These are phyloP conservation scores for Leptographium radiaticola DNA, from an alignment of 2,329 filamentous ascomycete genomes.

Conservation along the genomic window DNA sequence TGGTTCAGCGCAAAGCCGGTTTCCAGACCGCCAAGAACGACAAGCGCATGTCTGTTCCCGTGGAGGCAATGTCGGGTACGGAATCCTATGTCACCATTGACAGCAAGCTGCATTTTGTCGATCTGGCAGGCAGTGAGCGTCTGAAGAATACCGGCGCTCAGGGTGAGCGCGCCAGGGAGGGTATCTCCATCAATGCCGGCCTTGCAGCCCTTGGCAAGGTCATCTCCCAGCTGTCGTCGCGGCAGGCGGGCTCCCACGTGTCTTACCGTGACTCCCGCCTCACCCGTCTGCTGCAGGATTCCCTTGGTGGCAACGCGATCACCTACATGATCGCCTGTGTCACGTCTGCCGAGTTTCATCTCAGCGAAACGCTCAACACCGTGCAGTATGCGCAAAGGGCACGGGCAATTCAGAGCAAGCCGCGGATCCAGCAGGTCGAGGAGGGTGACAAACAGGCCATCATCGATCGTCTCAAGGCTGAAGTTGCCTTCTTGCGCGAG, in stretches of 20 bases:
- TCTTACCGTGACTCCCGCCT: constrained; percentile 98
- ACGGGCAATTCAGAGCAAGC: constrained; percentile 93
- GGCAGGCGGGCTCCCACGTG: constrained; percentile 75
- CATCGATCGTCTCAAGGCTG: constrained; percentile 85
- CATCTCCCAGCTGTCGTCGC: constrained; percentile 91
- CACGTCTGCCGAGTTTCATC: constrained; percentile 89
- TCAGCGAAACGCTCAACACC: constrained; percentile 95
- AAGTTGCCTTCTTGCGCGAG: constrained; percentile 85
- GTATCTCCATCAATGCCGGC: constrained; percentile 95
- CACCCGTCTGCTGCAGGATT: constrained; percentile 89
- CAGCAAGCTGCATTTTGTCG: constrained; percentile 97
- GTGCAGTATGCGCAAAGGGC: constrained; percentile 95
- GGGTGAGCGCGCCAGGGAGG: constrained; percentile 86
- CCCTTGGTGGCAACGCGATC: constrained; percentile 88
- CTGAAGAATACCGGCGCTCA: constrained; percentile 95
- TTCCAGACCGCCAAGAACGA: constrained; percentile 43
- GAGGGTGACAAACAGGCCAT: constrained; percentile 88
- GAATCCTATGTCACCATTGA: constrained; percentile 71
- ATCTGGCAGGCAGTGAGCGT: constrained; percentile 90
- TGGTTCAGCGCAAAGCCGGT: constrained; percentile 69
- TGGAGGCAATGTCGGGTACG: constrained; percentile 63
- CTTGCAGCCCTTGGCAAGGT: constrained; percentile 93
- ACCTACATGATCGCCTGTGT: constrained; percentile 99
- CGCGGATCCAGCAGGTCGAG: constrained; percentile 85
- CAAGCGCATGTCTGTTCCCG: constrained; percentile 75